Base-by-base conservation (phyloP, 2,329 filamentous ascomycete species). In the Clarireedia homoeocarpa region DNA sequence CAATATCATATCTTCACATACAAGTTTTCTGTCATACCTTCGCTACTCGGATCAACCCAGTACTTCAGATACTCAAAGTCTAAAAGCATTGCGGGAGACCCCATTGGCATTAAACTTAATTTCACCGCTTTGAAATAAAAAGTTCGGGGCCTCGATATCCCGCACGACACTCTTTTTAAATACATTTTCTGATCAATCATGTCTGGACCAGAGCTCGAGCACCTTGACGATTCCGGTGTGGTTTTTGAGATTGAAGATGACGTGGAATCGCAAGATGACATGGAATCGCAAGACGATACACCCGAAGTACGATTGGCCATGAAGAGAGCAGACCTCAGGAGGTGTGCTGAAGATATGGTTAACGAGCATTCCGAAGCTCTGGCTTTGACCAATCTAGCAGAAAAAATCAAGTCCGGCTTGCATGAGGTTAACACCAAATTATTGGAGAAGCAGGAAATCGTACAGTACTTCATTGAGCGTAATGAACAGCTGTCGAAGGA, bases 391-490 rank as follows among this genome's bases (percentile, higher is more conserved):
- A 36, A 38, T 40, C 34, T 55, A 24, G 52, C 52, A 34, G 48
- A 55, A 20, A 55, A 34, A 26, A 55, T 55, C 15, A 48, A 55
- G 42, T 50, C 52, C n/a, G 52, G 52, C n/a, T 48, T 55, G 2
- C 48, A 49, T 17, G 52, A 55, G 27, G 52, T 55, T 24, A 55
- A 55, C 38, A 34, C 7, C 7, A 55, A 50, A 20, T 44, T 55
- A 23, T 30, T 55, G 38, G 52, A 55, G 38, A 55, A 55, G 46
- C 49, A 55, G 14, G 52, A 55, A 50, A 50, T 55, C 23, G 52
- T 55, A 14, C 52, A 55, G 26, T 55, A 49, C 26, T 55, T 55
- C 26, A 55, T 55, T 2, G 48, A 49, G 9, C 48, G 52, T 6
- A 55, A 55, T 17, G 52, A 48, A 4, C 34, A 50, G 15, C 39